Evolutionary conservation across 345 rosid genomes (phyloP), one percentile per base, ranked within the genome.

Genomic region (Anastatica hierochuntica): DNA sequence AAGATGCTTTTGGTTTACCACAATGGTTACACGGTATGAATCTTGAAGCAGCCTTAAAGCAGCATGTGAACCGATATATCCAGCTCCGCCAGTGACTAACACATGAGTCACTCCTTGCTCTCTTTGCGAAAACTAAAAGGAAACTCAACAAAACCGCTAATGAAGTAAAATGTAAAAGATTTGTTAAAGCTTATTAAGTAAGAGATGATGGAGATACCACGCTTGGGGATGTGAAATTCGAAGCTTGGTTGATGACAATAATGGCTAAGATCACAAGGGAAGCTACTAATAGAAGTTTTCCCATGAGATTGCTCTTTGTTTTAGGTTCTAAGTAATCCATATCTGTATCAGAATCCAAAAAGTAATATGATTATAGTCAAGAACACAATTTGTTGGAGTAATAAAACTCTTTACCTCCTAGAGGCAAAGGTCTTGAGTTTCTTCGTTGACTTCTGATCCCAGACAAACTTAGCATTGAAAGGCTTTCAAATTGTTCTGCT

Each of bases 61-160:
- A 56, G 98, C 96, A 76, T 90, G 98, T 51, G 98, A 90, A 51
- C 96, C 98, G 29, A 90, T 90, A 53, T 79, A 90, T 42, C 97
- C 96, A 49, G 97, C 97, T 30, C 97, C 97, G 24, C 97, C 97
- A 0, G 97, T 90, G 60, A 90, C 96, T 13, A 90, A 78, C 24
- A 90, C 96, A 75, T 90, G 97, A 24, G 76, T 76, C 36, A 86
- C 84, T 17, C 96, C 94, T 50, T 74, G 69, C 66, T 90, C 82
- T 14, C 50, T 88, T 2, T 62, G 56, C 17, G 90, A 74, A 53
- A 90, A 84, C 97, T 86, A 56, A 44, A 58, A 42, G 21, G 8
- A 30, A 35, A 21, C 24, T 21, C 24, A 2, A 21, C 24, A 21
- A 21, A n/a, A 92, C 45, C 88, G 97, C n/a, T n/a, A n/a, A n/a